These are phyloP conservation scores for Cutaneotrichosporon cavernicola DNA, from an alignment of 1,284 basidiomycete genomes.

Conservation along the genomic window DNA sequence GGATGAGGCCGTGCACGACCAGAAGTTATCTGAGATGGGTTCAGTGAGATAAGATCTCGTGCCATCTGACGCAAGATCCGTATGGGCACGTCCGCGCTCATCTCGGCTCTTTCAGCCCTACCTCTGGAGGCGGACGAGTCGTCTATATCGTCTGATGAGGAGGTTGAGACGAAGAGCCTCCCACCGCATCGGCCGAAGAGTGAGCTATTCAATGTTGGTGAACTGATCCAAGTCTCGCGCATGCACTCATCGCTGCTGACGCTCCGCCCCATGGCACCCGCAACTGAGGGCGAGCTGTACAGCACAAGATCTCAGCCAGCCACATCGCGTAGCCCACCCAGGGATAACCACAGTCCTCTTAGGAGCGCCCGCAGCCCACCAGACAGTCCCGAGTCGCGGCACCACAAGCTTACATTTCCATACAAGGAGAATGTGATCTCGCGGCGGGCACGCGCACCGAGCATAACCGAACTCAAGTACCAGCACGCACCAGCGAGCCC, in stretches of 20 bases:
- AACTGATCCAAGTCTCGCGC: conserved; percentile 26
- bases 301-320: not conserved
- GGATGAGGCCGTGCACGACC: not conserved
- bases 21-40: conserved; percentile 11
- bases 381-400: not conserved
- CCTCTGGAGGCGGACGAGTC: conserved; percentile 41
- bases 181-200: conserved; percentile 26
- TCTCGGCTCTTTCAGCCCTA: conserved; percentile 47
- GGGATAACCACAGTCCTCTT: not conserved
- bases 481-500: conserved; percentile 28
- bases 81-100: conserved; percentile 49
- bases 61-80: conserved; percentile 34
- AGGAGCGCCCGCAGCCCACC: not conserved
- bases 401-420: conserved; percentile 33
- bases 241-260: conserved; percentile 47
- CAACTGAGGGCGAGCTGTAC: not conserved
- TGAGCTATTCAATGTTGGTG: conserved; percentile 7
- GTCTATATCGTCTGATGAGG: conserved; percentile 16
- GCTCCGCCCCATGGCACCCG: conserved; percentile 37
- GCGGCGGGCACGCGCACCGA: conserved; percentile 38
- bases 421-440: conserved; percentile 47
- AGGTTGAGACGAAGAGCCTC: conserved; percentile 9
- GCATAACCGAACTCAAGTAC: conserved; percentile 35
- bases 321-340: not conserved
- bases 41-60: conserved; percentile 3